Conservation (phyloP, 371 early-diverging fungal species). For the Mucor sp. region DNA sequence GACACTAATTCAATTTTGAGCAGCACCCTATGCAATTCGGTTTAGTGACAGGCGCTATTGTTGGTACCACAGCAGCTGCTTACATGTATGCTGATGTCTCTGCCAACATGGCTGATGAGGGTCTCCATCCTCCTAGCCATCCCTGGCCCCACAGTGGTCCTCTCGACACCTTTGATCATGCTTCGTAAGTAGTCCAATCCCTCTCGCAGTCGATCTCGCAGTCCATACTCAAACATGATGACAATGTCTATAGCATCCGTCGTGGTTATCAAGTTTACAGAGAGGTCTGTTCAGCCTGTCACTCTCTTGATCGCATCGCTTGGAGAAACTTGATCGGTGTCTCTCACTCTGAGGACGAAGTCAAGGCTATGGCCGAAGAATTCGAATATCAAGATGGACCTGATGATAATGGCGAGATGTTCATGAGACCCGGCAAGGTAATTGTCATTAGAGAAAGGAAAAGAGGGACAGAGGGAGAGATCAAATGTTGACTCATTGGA, state of each 20-base stretch:
- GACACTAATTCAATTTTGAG: neutral
- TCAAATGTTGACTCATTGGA: neutral
- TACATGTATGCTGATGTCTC: conserved; percentile 58
- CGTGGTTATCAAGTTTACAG: conserved; percentile 99
- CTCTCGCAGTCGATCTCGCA: neutral
- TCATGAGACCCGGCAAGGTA: conserved; percentile 94
- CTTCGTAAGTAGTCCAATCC: conserved; percentile 65
- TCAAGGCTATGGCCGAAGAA: conserved; percentile 93
- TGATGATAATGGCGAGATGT: conserved; percentile 92
- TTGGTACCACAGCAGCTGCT: conserved; percentile 58
- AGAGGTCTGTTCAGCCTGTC: conserved; percentile 97
- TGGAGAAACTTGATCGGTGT: conserved; percentile 96
- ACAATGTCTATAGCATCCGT: conserved; percentile 67
- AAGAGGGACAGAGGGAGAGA: neutral
- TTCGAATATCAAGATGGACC: conserved; percentile 93
- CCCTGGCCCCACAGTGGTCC: conserved; percentile 88
- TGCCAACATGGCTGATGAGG: conserved; percentile 85
- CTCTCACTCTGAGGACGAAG: conserved; percentile 91
- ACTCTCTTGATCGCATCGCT: conserved; percentile 91
- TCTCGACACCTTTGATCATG: conserved; percentile 91
- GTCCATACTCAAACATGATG: neutral
- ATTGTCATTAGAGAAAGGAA: neutral
- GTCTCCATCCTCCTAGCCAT: conserved; percentile 87
- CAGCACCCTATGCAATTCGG: conserved; percentile 51
- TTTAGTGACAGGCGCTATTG: conserved; percentile 60